phyloP scores from a whole-genome alignment of 768 basidiomycete species.

The Cystofilobasidium capitatum region DNA sequence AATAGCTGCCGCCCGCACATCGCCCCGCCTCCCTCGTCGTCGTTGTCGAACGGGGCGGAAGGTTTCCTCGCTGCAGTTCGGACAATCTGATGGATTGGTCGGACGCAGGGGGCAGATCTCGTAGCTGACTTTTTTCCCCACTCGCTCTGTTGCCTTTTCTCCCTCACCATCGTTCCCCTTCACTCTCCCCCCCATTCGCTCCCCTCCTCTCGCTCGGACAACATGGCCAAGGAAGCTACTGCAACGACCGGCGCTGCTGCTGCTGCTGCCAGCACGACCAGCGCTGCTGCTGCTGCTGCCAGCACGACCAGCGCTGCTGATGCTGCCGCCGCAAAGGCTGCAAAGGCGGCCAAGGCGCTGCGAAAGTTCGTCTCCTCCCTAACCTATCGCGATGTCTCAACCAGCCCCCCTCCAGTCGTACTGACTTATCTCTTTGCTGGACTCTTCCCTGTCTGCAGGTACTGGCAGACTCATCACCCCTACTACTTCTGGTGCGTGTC shows the following conservation, averaged over 20 bases:
- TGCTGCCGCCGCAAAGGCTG: not conserved
- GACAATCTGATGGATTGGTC: no score
- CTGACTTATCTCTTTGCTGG: not conserved
- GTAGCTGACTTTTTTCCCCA: not conserved
- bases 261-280: not conserved
- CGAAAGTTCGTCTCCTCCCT: conserved; percentile 1
- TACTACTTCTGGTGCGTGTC: conserved; percentile 15
- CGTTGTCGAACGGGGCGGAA: no score
- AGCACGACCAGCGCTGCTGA: not conserved
- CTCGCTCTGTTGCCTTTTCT: not conserved
- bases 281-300: not conserved
- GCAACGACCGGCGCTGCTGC: not conserved
- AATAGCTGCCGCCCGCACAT: no score
- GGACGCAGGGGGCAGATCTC: no score
- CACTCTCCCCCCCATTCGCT: not conserved
- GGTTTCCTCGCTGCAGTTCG: no score
- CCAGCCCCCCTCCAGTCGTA: not conserved
- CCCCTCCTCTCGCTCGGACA: not conserved
- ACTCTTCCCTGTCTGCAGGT: not conserved
- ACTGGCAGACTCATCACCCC: conserved; percentile 9
- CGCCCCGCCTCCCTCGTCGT: no score
- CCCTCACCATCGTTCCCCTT: not conserved
- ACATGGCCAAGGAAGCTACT: not conserved
- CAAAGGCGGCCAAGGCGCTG: not conserved
- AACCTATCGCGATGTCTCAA: not conserved